Conservation (phyloP, 2,329 filamentous ascomycete genomes). For the Emergomyces africanus region DNA sequence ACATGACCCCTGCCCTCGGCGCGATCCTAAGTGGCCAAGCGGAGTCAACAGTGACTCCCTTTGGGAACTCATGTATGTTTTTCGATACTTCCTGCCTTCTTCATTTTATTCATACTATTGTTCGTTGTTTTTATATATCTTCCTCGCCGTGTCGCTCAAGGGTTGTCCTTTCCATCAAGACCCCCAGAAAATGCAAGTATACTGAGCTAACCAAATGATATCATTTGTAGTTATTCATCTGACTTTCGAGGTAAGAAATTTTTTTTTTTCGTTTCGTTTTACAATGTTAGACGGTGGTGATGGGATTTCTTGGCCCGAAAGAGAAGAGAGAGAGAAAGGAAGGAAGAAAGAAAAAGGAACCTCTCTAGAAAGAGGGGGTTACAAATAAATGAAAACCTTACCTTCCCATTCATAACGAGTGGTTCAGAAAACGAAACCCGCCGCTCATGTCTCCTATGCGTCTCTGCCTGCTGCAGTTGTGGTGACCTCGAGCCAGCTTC, state of each 20-base stretch:
- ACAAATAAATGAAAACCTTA: background rate
- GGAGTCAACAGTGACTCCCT: slow-evolving; percentile 24
- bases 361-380: background rate
- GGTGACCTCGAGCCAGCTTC: background rate
- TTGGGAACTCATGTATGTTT: slow-evolving; percentile 29
- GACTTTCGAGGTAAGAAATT: slow-evolving; percentile 22
- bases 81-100: background rate
- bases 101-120: background rate
- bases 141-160: background rate
- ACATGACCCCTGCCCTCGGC: slow-evolving; percentile 20
- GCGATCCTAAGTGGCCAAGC: slow-evolving; percentile 22
- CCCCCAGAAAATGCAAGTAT: background rate
- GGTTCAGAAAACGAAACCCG: slow-evolving; percentile 9
- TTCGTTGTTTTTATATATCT: background rate
- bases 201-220: background rate
- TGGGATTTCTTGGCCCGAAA: no score
- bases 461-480: background rate
- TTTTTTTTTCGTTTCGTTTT: no score
- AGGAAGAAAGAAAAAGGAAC: no score
- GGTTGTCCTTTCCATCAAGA: background rate
- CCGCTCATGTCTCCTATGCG: background rate
- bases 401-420: background rate
- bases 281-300: no score
- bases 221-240: slow-evolving; percentile 25
- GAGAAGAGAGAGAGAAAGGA: no score